Evolutionary conservation across 495 filamentous ascomycete genomes (phyloP).

Genomic region (Penicillium flavigenum): DNA sequence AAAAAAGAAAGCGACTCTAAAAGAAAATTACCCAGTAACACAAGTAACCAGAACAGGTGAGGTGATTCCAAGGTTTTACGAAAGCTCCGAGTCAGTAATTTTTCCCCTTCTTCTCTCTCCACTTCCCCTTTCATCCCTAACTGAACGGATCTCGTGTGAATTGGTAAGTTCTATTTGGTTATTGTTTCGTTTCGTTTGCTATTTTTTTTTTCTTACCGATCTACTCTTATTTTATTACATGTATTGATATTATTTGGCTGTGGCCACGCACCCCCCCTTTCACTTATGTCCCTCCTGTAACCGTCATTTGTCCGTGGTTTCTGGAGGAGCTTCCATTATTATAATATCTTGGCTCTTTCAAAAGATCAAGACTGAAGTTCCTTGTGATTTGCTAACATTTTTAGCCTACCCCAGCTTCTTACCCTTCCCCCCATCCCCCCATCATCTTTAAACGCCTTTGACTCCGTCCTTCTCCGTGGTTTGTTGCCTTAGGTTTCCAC

Average conservation of each 20-base stretch:
- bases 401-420: conserved; percentile 11
- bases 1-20: not conserved
- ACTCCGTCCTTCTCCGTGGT: conserved; percentile 7
- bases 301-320: conserved; percentile 23
- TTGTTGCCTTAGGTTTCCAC: conserved; percentile 31
- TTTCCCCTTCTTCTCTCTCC: conserved; percentile 17
- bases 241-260: conserved; percentile 18
- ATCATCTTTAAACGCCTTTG: conserved; percentile 1
- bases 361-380: conserved; percentile 16
- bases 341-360: conserved; percentile 18
- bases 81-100: conserved; percentile 18
- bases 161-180: conserved; percentile 11
- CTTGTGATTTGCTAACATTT: conserved; percentile 26
- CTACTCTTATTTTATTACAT: not conserved
- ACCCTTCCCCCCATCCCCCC: conserved; percentile 9
- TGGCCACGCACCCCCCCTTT: conserved; percentile 41
- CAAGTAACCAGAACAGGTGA: conserved; percentile 10
- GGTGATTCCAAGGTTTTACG: not conserved
- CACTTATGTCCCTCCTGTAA: conserved; percentile 19
- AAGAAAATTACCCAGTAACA: conserved; percentile 4
- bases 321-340: conserved; percentile 20
- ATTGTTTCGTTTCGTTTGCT: conserved; percentile 12
- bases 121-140: conserved; percentile 19
- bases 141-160: conserved; percentile 17
- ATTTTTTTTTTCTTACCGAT: not conserved